Evolutionary conservation across 306 rosid species (phyloP), one percentile per base, ranked within the genome.

Genomic region (Datisca glomerata): DNA sequence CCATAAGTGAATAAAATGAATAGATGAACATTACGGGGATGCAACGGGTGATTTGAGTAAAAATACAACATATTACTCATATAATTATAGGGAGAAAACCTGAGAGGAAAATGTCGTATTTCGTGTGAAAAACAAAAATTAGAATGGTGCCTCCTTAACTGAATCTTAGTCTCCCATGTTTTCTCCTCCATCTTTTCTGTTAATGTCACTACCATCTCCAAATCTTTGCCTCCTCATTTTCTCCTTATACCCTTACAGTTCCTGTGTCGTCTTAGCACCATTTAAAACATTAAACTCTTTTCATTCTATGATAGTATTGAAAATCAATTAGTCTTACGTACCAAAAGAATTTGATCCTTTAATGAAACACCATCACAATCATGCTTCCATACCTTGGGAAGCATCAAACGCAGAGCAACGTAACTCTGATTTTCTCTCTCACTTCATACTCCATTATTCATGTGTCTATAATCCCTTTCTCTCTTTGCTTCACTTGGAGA

Each of bases 391-490:
- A 78, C 95, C 68, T 74, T 85, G 37, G 95, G 84, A 43, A 85
- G 65, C 21, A 80, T 32, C 17, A 87, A 68, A 39, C 76, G 81
- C 45, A 85, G 37, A 13, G 59, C 69, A 16, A 51, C 17, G 45
- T 76, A 85, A 47, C 77, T 31, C 24, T 72, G 56, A 23, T 70
- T 66, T 41, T 37, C 68, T 80, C 58, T 76, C 81, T 38, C 95
- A 66, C 36, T 93, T 74, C 73, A 56, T 66, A 36, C 95, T 66
- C 80, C 95, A 18, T 64, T 73, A 33, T 80, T 39, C 87, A 69
- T 85, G 55, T 80, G 95, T 41, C 68, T 49, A 20, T 63, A 65
- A 41, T 71, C 13, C 20, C 67, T 69, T 3, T 71, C 84, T 42
- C 24, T 71, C 44, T 65, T 69, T 14, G 38, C 21, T 20, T 60